Evolutionary conservation across 495 filamentous ascomycete genomes (phyloP).

Genomic region (Pseudevernia furfuracea): DNA sequence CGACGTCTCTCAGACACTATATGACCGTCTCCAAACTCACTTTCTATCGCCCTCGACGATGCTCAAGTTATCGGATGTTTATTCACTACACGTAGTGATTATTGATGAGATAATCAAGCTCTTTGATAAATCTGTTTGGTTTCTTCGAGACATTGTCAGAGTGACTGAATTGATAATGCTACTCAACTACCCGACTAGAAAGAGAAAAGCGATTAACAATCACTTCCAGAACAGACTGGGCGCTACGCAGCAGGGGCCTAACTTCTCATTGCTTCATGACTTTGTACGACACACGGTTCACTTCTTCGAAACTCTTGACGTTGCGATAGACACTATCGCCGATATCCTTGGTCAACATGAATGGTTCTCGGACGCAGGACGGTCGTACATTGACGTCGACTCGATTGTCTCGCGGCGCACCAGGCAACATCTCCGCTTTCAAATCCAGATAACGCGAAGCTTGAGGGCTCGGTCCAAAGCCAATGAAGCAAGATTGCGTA

Average conservation of each 20-base stretch:
- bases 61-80: constrained; percentile 12
- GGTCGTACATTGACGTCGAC: constrained; percentile 8
- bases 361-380: constrained; percentile 11
- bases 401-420: constrained; percentile 19
- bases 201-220: constrained; percentile 3
- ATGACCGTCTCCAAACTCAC: neutral
- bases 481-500: constrained; percentile 36
- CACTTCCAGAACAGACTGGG: constrained; percentile 12
- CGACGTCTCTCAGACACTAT: constrained; percentile 23
- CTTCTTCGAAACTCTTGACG: constrained; percentile 38
- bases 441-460: constrained; percentile 34
- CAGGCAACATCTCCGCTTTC: constrained; percentile 30
- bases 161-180: constrained; percentile 23
- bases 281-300: constrained; percentile 43
- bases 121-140: constrained; percentile 33
- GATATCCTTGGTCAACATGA: constrained; percentile 32
- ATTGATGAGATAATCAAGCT: constrained; percentile 26
- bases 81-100: constrained; percentile 27
- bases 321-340: constrained; percentile 33
- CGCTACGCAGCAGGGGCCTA: constrained; percentile 25
- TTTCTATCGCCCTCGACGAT: constrained; percentile 10
- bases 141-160: constrained; percentile 30
- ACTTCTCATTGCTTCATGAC: constrained; percentile 40
- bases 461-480: constrained; percentile 34
- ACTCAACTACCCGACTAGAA: neutral